phyloP scores from a whole-genome alignment of 1,284 basidiomycete species.

The Austropuccinia psidii region DNA sequence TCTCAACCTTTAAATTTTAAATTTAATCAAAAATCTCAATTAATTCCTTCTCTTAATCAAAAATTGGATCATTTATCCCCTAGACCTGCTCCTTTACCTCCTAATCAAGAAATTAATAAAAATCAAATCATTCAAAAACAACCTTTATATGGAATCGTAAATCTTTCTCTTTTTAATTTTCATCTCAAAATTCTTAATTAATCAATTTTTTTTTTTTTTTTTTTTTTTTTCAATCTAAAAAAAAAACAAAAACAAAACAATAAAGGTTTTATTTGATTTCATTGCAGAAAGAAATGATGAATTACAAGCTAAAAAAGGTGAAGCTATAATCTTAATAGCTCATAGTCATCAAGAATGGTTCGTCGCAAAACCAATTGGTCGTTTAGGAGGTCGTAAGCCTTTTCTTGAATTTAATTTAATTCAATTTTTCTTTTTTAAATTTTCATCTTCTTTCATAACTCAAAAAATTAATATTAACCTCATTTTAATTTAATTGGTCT shows the following conservation, averaged over 20 bases:
- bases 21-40: not conserved
- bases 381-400: conserved; percentile 35
- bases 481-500: not conserved
- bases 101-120: conserved; percentile 37
- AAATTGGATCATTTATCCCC: conserved; percentile 42
- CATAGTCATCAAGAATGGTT: conserved; percentile 52
- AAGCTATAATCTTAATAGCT: conserved; percentile 54
- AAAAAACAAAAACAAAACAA: no score
- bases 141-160: conserved; percentile 27
- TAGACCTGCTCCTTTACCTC: no score
- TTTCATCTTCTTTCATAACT: not conserved
- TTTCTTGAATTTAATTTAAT: no score
- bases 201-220: not conserved
- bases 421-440: not conserved
- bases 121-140: not conserved
- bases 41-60: conserved; percentile 38
- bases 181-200: not conserved
- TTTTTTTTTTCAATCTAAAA: not conserved
- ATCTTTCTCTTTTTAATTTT: not conserved
- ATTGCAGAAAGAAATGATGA: conserved; percentile 19
- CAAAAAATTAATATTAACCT: not conserved
- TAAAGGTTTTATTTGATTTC: conserved; percentile 29
- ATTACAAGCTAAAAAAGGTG: conserved; percentile 17
- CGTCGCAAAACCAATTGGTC: conserved; percentile 39
- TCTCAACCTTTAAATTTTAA: not conserved